Percentiles rank a stretch among this genome's conserved stretches.
phyloP scores from a whole-genome alignment of 177 flowering plant species.

The Telopea speciosissima region DNA sequence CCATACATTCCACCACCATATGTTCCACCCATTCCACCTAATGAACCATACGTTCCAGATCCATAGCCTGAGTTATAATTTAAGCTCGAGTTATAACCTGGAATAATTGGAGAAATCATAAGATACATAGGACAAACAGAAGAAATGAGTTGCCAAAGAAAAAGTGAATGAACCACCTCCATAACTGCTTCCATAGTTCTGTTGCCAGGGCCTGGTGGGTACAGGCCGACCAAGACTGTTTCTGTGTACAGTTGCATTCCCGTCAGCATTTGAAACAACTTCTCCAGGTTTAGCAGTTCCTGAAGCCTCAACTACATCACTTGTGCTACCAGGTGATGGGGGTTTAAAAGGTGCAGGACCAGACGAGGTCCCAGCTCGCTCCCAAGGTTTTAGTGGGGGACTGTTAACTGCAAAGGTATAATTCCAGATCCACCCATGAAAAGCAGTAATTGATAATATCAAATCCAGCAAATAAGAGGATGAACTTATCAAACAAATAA shows the following conservation, averaged over 20 bases:
- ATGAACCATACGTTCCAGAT: conserved; percentile 55
- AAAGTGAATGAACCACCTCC: conserved; percentile 39
- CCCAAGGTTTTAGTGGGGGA: conserved; percentile 96
- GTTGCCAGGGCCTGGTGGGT: conserved; percentile 93
- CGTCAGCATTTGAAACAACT: conserved; percentile 44
- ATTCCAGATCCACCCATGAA: background rate
- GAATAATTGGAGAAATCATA: conserved; percentile 3
- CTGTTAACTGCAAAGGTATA: conserved; percentile 32
- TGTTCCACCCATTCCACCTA: conserved; percentile 34
- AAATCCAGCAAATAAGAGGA: background rate
- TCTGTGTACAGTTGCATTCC: conserved; percentile 35
- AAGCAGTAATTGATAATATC: background rate
- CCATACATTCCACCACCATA: conserved; percentile 36
- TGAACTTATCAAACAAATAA: background rate
- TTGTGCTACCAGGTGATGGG: conserved; percentile 72
- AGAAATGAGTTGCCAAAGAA: background rate
- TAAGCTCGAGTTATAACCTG: conserved; percentile 49
- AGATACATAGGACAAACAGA: background rate
- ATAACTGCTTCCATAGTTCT: conserved; percentile 37
- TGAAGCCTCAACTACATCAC: conserved; percentile 85
- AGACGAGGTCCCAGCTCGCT: conserved; percentile 60
- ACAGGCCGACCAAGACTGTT: conserved; percentile 64
- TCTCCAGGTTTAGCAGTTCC: conserved; percentile 95
- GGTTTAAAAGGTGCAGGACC: conserved; percentile 87
- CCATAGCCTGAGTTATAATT: conserved; percentile 57